Conservation (phyloP, 2,329 filamentous ascomycete genomes). For the Tolypocladium tundrense region DNA sequence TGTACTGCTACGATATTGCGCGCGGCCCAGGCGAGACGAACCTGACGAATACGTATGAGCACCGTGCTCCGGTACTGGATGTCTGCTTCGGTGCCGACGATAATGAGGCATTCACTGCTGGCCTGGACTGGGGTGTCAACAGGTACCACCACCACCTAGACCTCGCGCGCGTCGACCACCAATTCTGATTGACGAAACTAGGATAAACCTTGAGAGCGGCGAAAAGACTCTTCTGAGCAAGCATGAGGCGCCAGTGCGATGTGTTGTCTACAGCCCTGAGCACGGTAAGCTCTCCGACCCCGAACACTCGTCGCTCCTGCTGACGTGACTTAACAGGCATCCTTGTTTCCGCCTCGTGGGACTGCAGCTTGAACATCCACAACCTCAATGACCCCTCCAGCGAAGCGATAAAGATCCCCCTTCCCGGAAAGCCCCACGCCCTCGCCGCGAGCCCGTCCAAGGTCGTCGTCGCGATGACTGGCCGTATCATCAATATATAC, state of each 20-base stretch:
- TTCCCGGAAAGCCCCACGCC: slow-evolving; percentile 84
- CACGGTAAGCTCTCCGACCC: slow-evolving; percentile 43
- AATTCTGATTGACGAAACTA: slow-evolving; percentile 11
- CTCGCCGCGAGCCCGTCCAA: slow-evolving; percentile 69
- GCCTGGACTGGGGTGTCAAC: slow-evolving; percentile 78
- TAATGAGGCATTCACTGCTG: slow-evolving; percentile 74
- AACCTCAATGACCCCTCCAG: slow-evolving; percentile 43
- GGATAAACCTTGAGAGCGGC: slow-evolving; percentile 60
- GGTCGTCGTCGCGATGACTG: slow-evolving; percentile 91
- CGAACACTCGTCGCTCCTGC: slow-evolving; percentile 1
- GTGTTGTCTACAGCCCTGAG: slow-evolving; percentile 68
- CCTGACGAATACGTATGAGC: slow-evolving; percentile 64
- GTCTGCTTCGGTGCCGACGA: slow-evolving; percentile 82
- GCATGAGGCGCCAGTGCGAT: slow-evolving; percentile 71
- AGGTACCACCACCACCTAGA: slow-evolving; percentile 34
- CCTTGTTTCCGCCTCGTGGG: slow-evolving; percentile 87
- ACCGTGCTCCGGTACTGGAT: slow-evolving; percentile 78
- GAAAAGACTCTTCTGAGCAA: slow-evolving; percentile 66
- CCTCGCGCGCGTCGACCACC: neutral
- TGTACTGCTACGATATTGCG: slow-evolving; percentile 77
- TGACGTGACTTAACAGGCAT: slow-evolving; percentile 37
- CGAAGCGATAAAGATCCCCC: slow-evolving; percentile 52
- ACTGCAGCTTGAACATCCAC: slow-evolving; percentile 81
- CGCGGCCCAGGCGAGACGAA: slow-evolving; percentile 41
- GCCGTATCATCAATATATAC: slow-evolving; percentile 89